Evolutionary conservation across 371 early-diverging fungal species (phyloP).

Genomic region (Apophysomyces ossiformis): DNA sequence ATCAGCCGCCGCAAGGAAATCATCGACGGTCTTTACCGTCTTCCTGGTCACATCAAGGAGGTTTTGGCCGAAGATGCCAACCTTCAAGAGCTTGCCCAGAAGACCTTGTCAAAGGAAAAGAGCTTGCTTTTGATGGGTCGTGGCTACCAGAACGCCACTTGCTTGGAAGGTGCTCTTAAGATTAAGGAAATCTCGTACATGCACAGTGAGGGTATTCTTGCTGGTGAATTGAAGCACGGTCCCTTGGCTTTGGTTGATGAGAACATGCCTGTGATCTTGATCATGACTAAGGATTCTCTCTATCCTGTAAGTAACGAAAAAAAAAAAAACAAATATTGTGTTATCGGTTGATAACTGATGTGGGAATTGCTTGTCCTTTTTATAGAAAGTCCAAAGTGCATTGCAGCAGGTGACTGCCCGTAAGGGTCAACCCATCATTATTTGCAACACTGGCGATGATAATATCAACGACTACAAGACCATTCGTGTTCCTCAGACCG

Average conservation of each 20-base stretch:
- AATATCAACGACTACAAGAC: constrained; percentile 64
- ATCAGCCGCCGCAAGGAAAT: constrained; percentile 87
- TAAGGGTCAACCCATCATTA: constrained; percentile 94
- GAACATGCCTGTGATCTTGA: constrained; percentile 88
- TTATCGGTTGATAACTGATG: neutral
- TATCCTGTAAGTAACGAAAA: constrained; percentile 23
- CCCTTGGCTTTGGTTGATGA: constrained; percentile 98
- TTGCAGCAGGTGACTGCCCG: constrained; percentile 96
- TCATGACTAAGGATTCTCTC: constrained; percentile 40
- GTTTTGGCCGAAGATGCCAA: constrained; percentile 83
- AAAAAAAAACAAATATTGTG: neutral
- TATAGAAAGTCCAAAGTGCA: constrained; percentile 87
- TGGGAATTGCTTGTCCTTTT: neutral
- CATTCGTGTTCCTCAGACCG: constrained; percentile 91
- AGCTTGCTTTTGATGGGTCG: constrained; percentile 95
- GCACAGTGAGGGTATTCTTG: constrained; percentile 96
- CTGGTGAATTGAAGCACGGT: constrained; percentile 99
- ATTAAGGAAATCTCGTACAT: constrained; percentile 99
- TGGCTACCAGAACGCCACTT: constrained; percentile 97
- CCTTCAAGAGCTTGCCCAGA: constrained; percentile 80
- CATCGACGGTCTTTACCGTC: constrained; percentile 89
- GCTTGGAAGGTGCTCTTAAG: constrained; percentile 98
- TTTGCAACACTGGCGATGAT: constrained; percentile 86
- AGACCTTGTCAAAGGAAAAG: constrained; percentile 80
- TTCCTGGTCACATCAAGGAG: constrained; percentile 91